These are phyloP conservation scores for Nicotiana paniculata DNA, from an alignment of 257 asterid genomes.

Conservation along the genomic window DNA sequence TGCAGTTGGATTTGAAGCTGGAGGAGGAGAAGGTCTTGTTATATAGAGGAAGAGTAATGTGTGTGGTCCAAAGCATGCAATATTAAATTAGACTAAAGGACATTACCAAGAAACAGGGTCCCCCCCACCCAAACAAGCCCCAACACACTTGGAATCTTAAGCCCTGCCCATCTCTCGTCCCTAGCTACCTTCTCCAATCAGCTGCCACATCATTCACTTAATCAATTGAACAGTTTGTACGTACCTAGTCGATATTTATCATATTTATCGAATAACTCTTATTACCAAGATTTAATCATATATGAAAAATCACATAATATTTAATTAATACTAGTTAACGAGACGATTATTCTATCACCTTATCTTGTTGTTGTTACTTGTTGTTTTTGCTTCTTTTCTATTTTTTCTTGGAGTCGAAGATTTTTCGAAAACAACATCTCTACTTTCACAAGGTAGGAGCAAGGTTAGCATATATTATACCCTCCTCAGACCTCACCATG, in stretches of 20 bases:
- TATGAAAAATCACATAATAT: too few relatives aligned
- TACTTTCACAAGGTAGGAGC: too few relatives aligned
- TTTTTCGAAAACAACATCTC: too few relatives aligned
- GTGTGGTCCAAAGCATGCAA: slow-evolving; percentile 7
- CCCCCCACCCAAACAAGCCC: neutral
- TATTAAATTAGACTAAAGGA: neutral
- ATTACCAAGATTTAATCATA: too few relatives aligned
- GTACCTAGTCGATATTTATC: too few relatives aligned
- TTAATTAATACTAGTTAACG: too few relatives aligned
- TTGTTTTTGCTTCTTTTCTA: too few relatives aligned
- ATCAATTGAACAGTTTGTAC: neutral
- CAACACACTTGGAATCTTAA: slow-evolving; percentile 3
- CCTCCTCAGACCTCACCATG: rapidly evolving
- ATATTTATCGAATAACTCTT: too few relatives aligned
- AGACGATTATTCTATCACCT: too few relatives aligned
- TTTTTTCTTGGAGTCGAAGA: rapidly evolving
- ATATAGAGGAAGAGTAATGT: neutral
- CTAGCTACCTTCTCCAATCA: neutral
- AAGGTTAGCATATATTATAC: too few relatives aligned
- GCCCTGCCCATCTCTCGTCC: neutral
- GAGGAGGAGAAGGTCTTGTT: neutral
- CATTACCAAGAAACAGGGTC: slow-evolving; percentile 6
- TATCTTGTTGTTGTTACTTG: too few relatives aligned
- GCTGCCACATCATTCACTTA: neutral
- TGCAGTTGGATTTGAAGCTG: neutral